Evolutionary conservation across 2,329 filamentous ascomycete species (phyloP).

Genomic region (Dothideomycetes sp.): DNA sequence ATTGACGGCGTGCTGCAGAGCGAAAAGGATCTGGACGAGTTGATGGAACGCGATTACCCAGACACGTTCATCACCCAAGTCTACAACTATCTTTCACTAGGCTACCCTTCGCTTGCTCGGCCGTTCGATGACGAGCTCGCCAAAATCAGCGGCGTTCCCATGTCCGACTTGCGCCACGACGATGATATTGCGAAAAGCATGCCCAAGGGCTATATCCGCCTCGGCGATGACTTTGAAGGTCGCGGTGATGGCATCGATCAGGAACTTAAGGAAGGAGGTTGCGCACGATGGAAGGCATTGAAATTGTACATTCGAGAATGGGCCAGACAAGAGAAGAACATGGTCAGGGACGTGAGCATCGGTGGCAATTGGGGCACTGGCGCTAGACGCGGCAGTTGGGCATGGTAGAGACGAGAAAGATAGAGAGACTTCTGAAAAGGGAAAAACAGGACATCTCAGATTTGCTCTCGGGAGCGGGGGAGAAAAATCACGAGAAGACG

Average conservation of each 20-base stretch:
- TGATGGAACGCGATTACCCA: slow-evolving; percentile 56
- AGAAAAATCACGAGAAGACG: too few species aligned
- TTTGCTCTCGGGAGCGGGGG: too few species aligned
- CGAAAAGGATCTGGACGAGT: slow-evolving; percentile 28
- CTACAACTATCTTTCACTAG: slow-evolving; percentile 90
- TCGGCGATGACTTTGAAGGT: slow-evolving; percentile 34
- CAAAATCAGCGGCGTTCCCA: slow-evolving; percentile 61
- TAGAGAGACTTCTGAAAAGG: not conserved
- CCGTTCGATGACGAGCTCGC: slow-evolving; percentile 76
- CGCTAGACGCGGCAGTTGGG: slow-evolving; percentile 39
- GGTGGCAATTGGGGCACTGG: slow-evolving; percentile 29
- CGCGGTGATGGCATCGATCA: slow-evolving; percentile 20
- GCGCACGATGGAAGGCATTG: slow-evolving; percentile 74
- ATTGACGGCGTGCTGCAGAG: slow-evolving; percentile 31
- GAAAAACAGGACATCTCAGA: not conserved
- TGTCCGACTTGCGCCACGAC: slow-evolving; percentile 60
- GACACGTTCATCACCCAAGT: slow-evolving; percentile 88
- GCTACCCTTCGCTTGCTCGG: slow-evolving; percentile 76
- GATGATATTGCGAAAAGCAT: slow-evolving; percentile 49
- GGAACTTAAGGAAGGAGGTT: slow-evolving; percentile 35
- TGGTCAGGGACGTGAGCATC: slow-evolving; percentile 30
- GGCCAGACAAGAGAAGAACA: slow-evolving; percentile 74
- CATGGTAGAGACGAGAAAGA: slow-evolving; percentile 14
- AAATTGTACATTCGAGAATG: slow-evolving; percentile 78
- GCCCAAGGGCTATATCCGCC: slow-evolving; percentile 61